Evolutionary conservation across 2,329 filamentous ascomycete species (phyloP), one percentile per base, ranked within the genome.

Genomic region (Lomentospora prolificans): DNA sequence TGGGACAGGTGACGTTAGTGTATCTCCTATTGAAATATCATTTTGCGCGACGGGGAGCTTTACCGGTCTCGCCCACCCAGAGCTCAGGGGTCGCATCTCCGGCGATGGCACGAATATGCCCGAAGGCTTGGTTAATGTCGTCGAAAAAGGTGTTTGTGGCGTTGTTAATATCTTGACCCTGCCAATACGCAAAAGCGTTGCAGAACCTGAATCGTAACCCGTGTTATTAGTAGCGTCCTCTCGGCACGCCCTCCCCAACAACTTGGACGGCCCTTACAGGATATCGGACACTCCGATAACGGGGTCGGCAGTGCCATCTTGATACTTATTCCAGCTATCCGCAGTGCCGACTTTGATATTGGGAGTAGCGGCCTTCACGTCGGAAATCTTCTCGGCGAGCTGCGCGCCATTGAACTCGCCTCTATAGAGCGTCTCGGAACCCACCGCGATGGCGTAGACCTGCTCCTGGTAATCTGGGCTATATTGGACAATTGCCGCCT

Each of bases 171-270:
- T 71, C 71, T 65, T 78, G 76, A 44, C 78, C 82, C 67, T 89
- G 85, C 85, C 85, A 88, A 75, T 86, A 89, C 30, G 81, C 78
- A 66, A 89, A 89, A 25, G 82, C 85, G 65, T 89, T 88, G 66
- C 79, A 75, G 58, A 89, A 72, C 57, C 76, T 70, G n/a, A n/a
- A n/a, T n/a, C n/a, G n/a, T n/a, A n/a, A n/a, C n/a, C n/a, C n/a
- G n/a, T n/a, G n/a, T n/a, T n/a, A n/a, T n/a, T n/a, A n/a, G n/a
- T n/a, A n/a, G n/a, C n/a, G n/a, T n/a, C n/a, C n/a, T n/a, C n/a
- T n/a, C n/a, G n/a, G n/a, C n/a, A n/a, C n/a, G n/a, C n/a, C n/a
- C n/a, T n/a, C n/a, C n/a, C n/a, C n/a, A n/a, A n/a, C n/a, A n/a
- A n/a, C n/a, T n/a, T n/a, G n/a, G n/a, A n/a, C n/a, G n/a, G n/a